Percentiles rank a stretch among this genome's conserved stretches.
These are phyloP conservation scores for Penicillium malachiteum DNA, from an alignment of 495 filamentous ascomycete genomes.

Conservation along the genomic window DNA sequence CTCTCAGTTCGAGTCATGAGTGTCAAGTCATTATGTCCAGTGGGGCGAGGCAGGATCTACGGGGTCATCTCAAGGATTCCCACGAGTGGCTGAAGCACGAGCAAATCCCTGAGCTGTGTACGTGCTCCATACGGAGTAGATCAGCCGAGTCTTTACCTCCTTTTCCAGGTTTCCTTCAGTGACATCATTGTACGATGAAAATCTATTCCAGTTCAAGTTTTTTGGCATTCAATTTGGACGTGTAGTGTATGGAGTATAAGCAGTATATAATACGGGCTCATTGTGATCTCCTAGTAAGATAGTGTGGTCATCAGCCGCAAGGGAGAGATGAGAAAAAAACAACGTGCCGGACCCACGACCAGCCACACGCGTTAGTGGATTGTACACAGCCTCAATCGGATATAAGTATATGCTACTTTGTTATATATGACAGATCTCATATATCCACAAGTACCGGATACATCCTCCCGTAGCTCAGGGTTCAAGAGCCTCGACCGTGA, in stretches of 20 bases:
- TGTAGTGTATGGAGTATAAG: neutral
- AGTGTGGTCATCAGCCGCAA: slow-evolving; percentile 7
- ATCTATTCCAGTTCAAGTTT: no score
- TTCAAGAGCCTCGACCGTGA: slow-evolving; percentile 32
- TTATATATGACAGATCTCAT: neutral
- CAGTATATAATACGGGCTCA: neutral
- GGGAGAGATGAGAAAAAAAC: neutral
- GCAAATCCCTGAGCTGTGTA: neutral
- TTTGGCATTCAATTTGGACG: neutral
- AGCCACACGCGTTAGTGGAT: slow-evolving; percentile 32
- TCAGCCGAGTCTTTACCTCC: slow-evolving; percentile 2
- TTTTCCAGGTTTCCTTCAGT: neutral
- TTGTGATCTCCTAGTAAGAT: neutral
- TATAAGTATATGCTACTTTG: slow-evolving; percentile 14
- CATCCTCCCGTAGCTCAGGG: slow-evolving; percentile 7
- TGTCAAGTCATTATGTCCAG: no score
- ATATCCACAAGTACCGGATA: slow-evolving; percentile 5
- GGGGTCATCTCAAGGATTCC: no score
- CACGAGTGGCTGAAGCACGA: neutral
- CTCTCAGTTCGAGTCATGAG: no score
- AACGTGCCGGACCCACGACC: slow-evolving; percentile 24
- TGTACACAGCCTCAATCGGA: slow-evolving; percentile 38
- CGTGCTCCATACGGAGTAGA: neutral
- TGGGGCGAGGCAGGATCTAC: no score
- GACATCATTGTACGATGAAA: neutral